Evolutionary conservation across 441 rosid species (phyloP), one percentile per base, ranked within the genome.

Genomic region (Adansonia madagascariensis): DNA sequence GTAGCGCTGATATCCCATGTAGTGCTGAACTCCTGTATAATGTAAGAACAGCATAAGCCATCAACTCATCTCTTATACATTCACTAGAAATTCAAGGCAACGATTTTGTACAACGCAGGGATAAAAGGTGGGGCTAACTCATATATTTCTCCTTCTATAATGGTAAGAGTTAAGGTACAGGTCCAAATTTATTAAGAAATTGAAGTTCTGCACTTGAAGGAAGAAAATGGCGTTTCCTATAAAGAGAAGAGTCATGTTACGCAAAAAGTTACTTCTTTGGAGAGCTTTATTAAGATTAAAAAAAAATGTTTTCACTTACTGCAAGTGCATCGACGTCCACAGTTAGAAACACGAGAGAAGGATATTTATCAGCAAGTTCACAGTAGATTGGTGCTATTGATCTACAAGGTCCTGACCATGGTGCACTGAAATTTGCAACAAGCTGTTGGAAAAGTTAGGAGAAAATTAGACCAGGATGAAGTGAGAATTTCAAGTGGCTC

Each of bases 1-100:
- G 93, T 92, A 10, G 97, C 93, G 56, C 77, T 87, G 53, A 90
- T 81, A 41, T 87, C 90, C 97, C 92, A 89, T 44, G 87, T 81
- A 64, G 81, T 78, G 78, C 93, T 89, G 73, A 90, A 81, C 77
- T 89, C 93, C 94, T 92, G 89, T 80, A 27, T 24, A 35, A 43
- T 22, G 31, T 27, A 61, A 14, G 43, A 61, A 11, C 41, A 35
- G 41, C 41, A 35, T 35, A 35, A 35, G 41, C 41, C 41, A 35
- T 35, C 41, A 35, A 6, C 41, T 35, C 41, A 35, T 35, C 41
- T 35, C 41, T 35, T 35, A 35, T 6, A 35, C 41, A 35, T 35
- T 35, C 41, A 35, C 41, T 35, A 35, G 41, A 35, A 35, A 35
- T 35, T 35, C 41, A 35, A 35, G 41, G 4, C 41, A 35, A 35